These are phyloP conservation scores for Arabidopsis arenosa DNA, from an alignment of 345 rosid species.

Conservation along the genomic window DNA sequence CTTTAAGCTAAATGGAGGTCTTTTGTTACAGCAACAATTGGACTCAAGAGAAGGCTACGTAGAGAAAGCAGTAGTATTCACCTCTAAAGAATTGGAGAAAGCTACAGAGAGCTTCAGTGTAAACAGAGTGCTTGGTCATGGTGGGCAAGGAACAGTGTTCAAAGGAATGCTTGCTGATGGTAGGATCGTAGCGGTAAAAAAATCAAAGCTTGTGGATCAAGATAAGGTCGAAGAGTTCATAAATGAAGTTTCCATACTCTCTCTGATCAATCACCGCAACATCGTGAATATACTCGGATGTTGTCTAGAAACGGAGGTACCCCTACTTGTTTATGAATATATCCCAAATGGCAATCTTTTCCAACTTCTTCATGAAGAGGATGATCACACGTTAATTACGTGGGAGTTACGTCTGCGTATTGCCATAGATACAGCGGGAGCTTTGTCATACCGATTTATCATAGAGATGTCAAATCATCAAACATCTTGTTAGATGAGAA, in stretches of 20 bases:
- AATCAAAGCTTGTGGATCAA: background rate
- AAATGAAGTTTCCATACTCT: slow-evolving; percentile 48
- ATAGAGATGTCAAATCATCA: background rate
- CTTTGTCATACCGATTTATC: background rate
- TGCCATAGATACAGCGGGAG: background rate
- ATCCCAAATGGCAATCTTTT: slow-evolving; percentile 44
- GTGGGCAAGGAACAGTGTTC: slow-evolving; percentile 31
- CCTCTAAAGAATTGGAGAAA: background rate
- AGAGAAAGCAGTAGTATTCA: background rate
- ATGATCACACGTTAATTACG: background rate
- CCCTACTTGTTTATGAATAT: slow-evolving; percentile 47
- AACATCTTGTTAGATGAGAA: background rate
- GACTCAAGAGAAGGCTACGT: background rate
- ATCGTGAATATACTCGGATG: slow-evolving; percentile 48
- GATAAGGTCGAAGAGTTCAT: slow-evolving; percentile 10
- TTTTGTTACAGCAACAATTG: slow-evolving; percentile 41
- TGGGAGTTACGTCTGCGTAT: background rate
- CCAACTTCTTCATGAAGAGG: slow-evolving; percentile 37
- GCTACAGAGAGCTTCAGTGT: background rate
- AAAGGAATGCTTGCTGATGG: slow-evolving; percentile 4
- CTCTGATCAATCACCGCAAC: slow-evolving; percentile 43
- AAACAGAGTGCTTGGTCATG: slow-evolving; percentile 3
- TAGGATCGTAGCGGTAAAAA: background rate
- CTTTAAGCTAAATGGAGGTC: too few relatives aligned
- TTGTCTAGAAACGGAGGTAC: slow-evolving; percentile 49